These are phyloP conservation scores for Phoma sp. DNA, from an alignment of 2,329 filamentous ascomycete species.

Conservation along the genomic window DNA sequence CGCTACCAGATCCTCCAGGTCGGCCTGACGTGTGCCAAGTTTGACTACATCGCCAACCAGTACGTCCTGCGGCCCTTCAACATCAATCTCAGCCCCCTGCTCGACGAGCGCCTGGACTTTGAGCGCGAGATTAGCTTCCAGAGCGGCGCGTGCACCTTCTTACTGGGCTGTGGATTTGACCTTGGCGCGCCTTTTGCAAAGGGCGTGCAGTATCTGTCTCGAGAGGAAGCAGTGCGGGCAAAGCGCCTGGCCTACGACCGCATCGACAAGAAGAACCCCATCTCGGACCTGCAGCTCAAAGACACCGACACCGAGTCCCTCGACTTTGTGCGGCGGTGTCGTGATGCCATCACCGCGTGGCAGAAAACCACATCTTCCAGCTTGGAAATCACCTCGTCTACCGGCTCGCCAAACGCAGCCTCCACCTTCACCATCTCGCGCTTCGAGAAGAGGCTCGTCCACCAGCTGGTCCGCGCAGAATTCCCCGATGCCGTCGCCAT, in stretches of 20 bases:
- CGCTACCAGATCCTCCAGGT: constrained; percentile 70
- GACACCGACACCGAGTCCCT: constrained; percentile 60
- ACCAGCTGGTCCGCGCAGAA: constrained; percentile 70
- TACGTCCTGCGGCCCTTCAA: constrained; percentile 71
- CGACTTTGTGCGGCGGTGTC: constrained; percentile 57
- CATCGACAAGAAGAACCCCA: constrained; percentile 45
- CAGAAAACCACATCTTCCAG: constrained; percentile 26
- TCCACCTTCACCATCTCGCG: constrained; percentile 36
- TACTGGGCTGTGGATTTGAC: constrained; percentile 64
- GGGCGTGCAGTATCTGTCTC: constrained; percentile 69
- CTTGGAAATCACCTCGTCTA: constrained; percentile 41
- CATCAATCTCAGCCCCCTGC: constrained; percentile 65
- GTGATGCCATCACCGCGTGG: constrained; percentile 57
- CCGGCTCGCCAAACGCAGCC: constrained; percentile 30
- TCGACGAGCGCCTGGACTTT: constrained; percentile 61
- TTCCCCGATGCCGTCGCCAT: constrained; percentile 58
- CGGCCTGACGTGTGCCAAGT: constrained; percentile 69
- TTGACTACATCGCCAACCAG: constrained; percentile 55
- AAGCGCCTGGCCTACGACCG: constrained; percentile 54
- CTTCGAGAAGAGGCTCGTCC: constrained; percentile 69
- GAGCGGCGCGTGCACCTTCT: constrained; percentile 66
- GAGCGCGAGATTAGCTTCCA: constrained; percentile 67
- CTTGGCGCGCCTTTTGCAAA: constrained; percentile 62
- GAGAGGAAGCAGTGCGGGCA: constrained; percentile 61
- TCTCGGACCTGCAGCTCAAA: constrained; percentile 57